Base-by-base conservation (phyloP, 2,329 filamentous ascomycete genomes). In the Fusarium kyushuense region DNA sequence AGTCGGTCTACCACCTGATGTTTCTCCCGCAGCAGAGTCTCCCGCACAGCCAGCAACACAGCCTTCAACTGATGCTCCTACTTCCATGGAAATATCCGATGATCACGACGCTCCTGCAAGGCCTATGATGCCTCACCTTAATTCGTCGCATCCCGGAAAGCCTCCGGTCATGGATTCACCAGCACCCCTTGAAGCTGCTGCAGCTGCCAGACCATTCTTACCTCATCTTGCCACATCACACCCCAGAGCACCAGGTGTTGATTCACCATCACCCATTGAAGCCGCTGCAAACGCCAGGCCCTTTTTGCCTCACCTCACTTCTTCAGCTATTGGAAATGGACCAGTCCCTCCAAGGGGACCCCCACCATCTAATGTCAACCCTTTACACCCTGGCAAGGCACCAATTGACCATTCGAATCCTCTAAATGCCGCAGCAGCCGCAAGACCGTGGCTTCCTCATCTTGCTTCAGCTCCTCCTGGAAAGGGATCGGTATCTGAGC, bases 51-150 rank as follows among this genome's bases (percentile, higher is more conserved):
- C 66, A 14, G 49, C 61, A 30, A 66, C 66, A 3, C 72, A 73
- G 29, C 65, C 73, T 27, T 77, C 74, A 32, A 74, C 70, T 73
- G n/a, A 76, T 70, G 13, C 63, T 75, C 6, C 73, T 74, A 4
- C 42, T 19, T 27, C 71, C 73, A 19, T 69, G 69, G 47, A 29
- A 16, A 29, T 10, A 16, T 17, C 47, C 13, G 47, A 40, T 27
- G 32, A 51, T 2, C 47, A n/a, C 12, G 33, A 5, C 35, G 58
- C 70, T 14, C 71, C 75, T 4, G 65, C 72, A 3, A 62, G 47
- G 6, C 72, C 74, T 5, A 73, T 65, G 30, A 46, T 55, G 14
- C 55, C 69, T 10, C 66, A 74, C 35, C 67, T 70, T 33, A 56
- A 58, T 33, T 49, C 63, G 33, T 48, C 64, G 25, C 61, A 68